phyloP scores from a whole-genome alignment of 805 yeast species.

The Candida ovalis region DNA sequence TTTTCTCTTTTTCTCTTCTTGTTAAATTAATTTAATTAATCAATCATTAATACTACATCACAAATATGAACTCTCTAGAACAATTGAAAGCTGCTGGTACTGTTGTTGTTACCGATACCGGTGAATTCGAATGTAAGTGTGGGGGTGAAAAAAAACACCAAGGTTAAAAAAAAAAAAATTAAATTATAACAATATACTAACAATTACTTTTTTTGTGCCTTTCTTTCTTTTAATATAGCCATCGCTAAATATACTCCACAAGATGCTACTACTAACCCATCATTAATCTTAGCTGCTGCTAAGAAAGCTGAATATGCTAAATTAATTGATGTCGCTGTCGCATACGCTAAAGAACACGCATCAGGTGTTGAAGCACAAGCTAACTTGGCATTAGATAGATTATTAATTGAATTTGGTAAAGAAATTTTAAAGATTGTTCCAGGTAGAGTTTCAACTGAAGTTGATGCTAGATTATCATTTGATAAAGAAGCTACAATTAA shows the following conservation, averaged over 20 bases:
- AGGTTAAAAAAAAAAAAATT: too few species aligned
- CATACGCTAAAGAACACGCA: conserved; percentile 69
- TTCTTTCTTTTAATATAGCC: conserved; percentile 29
- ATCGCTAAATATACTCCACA: conserved; percentile 98
- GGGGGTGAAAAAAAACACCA: background rate
- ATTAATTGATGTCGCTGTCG: conserved; percentile 87
- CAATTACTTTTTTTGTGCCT: background rate
- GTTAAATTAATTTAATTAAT: background rate
- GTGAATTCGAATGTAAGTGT: conserved; percentile 86
- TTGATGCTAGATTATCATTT: conserved; percentile 96
- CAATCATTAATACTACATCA: conserved; percentile 2
- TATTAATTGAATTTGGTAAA: conserved; percentile 93
- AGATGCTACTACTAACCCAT: conserved; percentile 99
- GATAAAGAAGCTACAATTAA: conserved; percentile 90
- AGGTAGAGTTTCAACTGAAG: conserved; percentile 99
- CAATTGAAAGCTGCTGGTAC: conserved; percentile 95
- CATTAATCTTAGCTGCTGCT: conserved; percentile 93
- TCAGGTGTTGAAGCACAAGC: conserved; percentile 64
- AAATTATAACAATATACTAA: too few species aligned
- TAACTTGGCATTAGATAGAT: conserved; percentile 79
- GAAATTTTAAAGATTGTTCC: conserved; percentile 93
- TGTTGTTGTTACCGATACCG: conserved; percentile 96
- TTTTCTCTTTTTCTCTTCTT: background rate
- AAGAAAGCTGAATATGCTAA: conserved; percentile 85
- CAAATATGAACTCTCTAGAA: conserved; percentile 64